Conservation (phyloP, 352 stramenopile species). For the Phytophthora capsici region DNA sequence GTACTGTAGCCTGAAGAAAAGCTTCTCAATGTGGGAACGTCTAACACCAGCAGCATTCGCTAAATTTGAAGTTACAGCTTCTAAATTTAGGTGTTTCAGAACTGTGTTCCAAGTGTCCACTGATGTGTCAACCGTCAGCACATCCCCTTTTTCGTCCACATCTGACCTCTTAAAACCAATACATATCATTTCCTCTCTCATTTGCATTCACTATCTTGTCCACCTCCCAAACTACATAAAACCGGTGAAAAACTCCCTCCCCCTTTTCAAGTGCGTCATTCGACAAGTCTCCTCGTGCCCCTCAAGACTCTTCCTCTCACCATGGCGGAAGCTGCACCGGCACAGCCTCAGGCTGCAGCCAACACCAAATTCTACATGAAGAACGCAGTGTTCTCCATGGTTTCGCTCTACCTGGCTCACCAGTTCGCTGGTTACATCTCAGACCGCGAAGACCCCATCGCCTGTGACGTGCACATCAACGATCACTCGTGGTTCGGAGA, state of each 20-base stretch:
- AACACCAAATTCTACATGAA: slow-evolving; percentile 79
- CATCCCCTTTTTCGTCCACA: slow-evolving; percentile 28
- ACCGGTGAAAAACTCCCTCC: slow-evolving; percentile 3
- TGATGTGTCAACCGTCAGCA: slow-evolving; percentile 7
- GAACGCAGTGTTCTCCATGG: slow-evolving; percentile 79
- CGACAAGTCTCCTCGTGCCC: slow-evolving; percentile 25
- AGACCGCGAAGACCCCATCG: slow-evolving; percentile 64
- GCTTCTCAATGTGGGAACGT: no score
- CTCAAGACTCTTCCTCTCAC: not conserved
- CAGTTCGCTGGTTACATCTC: slow-evolving; percentile 63
- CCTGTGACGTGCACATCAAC: slow-evolving; percentile 67
- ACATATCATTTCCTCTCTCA: not conserved
- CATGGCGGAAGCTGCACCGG: slow-evolving; percentile 41
- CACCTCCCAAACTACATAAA: not conserved
- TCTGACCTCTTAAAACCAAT: not conserved
- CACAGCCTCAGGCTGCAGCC: slow-evolving; percentile 37
- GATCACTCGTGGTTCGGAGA: slow-evolving; percentile 77
- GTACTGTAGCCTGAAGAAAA: not conserved
- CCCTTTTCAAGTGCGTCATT: slow-evolving; percentile 27
- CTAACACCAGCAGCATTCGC: not conserved
- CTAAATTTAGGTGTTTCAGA: no score
- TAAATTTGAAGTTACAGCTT: no score
- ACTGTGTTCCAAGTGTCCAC: not conserved
- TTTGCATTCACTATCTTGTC: not conserved
- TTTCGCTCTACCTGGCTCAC: slow-evolving; percentile 67